Base-by-base conservation (phyloP, 1,284 basidiomycete species). In the Ceratobasidium sp. region DNA sequence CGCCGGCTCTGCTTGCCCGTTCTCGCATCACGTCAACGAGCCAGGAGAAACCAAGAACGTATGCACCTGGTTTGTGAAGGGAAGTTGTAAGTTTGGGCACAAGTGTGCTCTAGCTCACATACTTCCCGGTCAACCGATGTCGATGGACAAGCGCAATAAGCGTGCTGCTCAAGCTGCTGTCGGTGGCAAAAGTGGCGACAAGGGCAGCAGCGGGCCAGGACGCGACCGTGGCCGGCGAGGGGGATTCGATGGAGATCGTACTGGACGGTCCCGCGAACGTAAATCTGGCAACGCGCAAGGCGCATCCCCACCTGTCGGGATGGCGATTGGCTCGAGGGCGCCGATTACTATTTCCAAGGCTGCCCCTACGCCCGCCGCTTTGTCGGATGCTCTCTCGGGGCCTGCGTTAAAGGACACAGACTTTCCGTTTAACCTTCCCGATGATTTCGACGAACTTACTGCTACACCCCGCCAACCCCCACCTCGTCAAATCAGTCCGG, bases 91-190 rank as follows among this genome's bases (percentile, higher is more conserved):
- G 86, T 99, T 99, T 83, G 97, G 94, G 10, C 97, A 98, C 88
- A 98, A 98, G 84, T 98, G 97, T 82, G 96, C 96, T 3, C 90
- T 97, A 46, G 97, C 97, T 0, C 97, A 99, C 84, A 89, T 99
- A 73, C 89, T 97, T 3, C 97, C 97, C 2, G 97, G 97, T 4
- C 97, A 99, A 86, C 93, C 91, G 81, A 86, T 97, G 91, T 91
- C 94, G 13, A 98, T 98, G 95, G 97, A 99, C 85, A 89, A 97
- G 81, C 97, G 98, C 89, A 99, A 99, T 87, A 99, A 99, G 89
- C 96, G 97, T 83, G 94, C 95, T 12, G 96, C 96, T 0, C 97
- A 98, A 83, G 93, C 90, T 33, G 86, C 89, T 6, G 85, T 84
- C 9, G 85, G 91, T 33, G 89, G 87, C 13, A 87, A 88, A 49